Base-by-base conservation (phyloP, 768 basidiomycete genomes). In the Lactarius indigo region DNA sequence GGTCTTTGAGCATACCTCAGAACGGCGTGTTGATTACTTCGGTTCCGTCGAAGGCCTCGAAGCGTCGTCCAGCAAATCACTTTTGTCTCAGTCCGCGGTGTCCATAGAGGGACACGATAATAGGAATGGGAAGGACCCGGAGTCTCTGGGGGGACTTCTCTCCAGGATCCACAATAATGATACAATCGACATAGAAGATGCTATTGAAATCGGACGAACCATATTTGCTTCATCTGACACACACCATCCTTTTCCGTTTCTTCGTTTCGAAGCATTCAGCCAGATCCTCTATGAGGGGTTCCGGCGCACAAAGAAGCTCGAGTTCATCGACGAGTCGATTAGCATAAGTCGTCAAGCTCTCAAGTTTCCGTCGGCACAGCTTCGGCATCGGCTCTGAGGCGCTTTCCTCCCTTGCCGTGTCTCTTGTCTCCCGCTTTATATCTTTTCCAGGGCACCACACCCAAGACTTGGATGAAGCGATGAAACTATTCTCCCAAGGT, bases 181-280 rank as follows among this genome's bases (percentile, higher is more conserved):
- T 12, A 23, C 55, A 9, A 2, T 20, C 3, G 54, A 63, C 5
- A 31, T 42, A 1, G 28, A 42, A 30, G 39, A 56, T 9, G 62
- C 55, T 3, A 55, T 63, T 39, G 31, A 31, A 13, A 20, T n/a
- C 12, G 28, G 42, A 17, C 42, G 42, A 31, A 41, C 41, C 17
- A 18, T 31, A 17, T 2, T 63, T 31, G 18, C 39, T 33, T 31
- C 62, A 7, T 39, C 47, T 47, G n/a, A 18, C 28, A 23, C 18
- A 2, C 37, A 15, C 37, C 2, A 37, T 23, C 2, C 5, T 8
- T 2, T 23, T 2, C 5, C 28, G 23, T 20, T 5, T 8, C 2
- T 2, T 1, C 18, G 18, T 17, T 5, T 7, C 13, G 0, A 12
- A 0, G 1, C 4, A 6, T 56, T 42, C n/a, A 30, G 10, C 1